These are phyloP conservation scores for Agaricales sp. DNA, from an alignment of 1,284 basidiomycete genomes.

Conservation along the genomic window DNA sequence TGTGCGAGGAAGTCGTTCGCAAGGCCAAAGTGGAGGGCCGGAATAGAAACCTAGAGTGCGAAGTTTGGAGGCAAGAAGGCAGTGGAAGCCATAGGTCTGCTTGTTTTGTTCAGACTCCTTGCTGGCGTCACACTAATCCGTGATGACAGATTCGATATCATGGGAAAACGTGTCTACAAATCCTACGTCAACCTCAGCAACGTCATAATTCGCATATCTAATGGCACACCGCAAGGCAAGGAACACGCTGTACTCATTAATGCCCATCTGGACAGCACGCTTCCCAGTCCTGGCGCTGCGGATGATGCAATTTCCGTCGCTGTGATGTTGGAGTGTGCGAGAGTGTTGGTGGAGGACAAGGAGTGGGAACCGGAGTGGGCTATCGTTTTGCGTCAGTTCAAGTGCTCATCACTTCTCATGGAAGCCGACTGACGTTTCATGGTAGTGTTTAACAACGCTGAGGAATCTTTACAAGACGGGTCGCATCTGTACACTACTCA, in stretches of 20 bases:
- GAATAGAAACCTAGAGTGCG: slow-evolving; percentile 65
- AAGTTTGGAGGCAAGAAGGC: slow-evolving; percentile 81
- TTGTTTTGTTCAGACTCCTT: slow-evolving; percentile 2
- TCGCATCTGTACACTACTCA: slow-evolving; percentile 90
- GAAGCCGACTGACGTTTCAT: background rate
- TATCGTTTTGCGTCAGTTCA: slow-evolving; percentile 71
- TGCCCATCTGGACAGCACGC: slow-evolving; percentile 80
- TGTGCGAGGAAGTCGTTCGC: slow-evolving; percentile 48
- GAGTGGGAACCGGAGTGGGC: slow-evolving; percentile 71
- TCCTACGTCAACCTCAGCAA: slow-evolving; percentile 85
- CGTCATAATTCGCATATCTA: slow-evolving; percentile 81
- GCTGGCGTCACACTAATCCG: background rate
- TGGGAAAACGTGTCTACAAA: slow-evolving; percentile 81
- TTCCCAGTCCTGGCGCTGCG: slow-evolving; percentile 77
- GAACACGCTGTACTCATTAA: slow-evolving; percentile 84
- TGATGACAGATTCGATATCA: slow-evolving; percentile 70
- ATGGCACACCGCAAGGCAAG: slow-evolving; percentile 66
- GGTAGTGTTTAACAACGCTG: slow-evolving; percentile 90
- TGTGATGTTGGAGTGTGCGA: slow-evolving; percentile 85
- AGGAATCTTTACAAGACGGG: slow-evolving; percentile 91
- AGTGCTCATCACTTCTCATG: background rate
- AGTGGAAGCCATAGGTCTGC: slow-evolving; percentile 76
- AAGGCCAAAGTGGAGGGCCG: slow-evolving; percentile 21
- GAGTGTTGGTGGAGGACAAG: slow-evolving; percentile 71
- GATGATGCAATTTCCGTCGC: slow-evolving; percentile 86